Base-by-base conservation (phyloP, 1,284 basidiomycete genomes). In the Heliocybe sulcata region DNA sequence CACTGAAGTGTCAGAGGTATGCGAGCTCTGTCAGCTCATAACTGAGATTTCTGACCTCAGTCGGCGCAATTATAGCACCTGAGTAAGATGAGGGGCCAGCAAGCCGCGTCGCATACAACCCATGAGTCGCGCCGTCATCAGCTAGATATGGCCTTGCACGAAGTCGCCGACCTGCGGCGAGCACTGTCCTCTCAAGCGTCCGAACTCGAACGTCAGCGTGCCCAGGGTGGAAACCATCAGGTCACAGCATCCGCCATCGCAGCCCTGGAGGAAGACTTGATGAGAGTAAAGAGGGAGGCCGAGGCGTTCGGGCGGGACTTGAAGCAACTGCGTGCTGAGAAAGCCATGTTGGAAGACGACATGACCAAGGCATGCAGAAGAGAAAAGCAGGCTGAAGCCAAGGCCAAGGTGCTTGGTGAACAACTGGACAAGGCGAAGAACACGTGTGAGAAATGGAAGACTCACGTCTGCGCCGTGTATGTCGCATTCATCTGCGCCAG, bases 261-360 rank as follows among this genome's bases (percentile, higher is more conserved):
- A 1, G 65, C 65, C 0, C 74, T 93, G 29, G 86, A 92, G 63
- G 72, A 78, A 1, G 90, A 92, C 61, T 73, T 92, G 26, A 73
- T 73, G 55, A 81, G 86, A 19, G 85, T 92, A 45, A 77, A 81
- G 56, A 74, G 74, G 45, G 87, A 92, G 58, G 89, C 88, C 0
- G 82, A 91, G 60, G 76, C 77, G 23, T 87, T 87, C 64, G 86
- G 86, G 26, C 78, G 75, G n/a, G 90, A 94, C 65, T 67, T 94
- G 55, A 83, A 81, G 60, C 69, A 74, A 4, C 71, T 92, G 47
- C 77, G 80, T 10, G 67, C 67, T 11, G 85, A 90, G 69, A 87
- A 88, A 62, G 85, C 87, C 59, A 80, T 74, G 54, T 63, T 79
- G 50, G 83, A 83, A 56, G 79, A 80, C 19, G 82, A 87, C 45